Evolutionary conservation across 164 flowering plant genomes (phyloP), one percentile per base, ranked within the genome.

Genomic region (Nymphaea colorata): DNA sequence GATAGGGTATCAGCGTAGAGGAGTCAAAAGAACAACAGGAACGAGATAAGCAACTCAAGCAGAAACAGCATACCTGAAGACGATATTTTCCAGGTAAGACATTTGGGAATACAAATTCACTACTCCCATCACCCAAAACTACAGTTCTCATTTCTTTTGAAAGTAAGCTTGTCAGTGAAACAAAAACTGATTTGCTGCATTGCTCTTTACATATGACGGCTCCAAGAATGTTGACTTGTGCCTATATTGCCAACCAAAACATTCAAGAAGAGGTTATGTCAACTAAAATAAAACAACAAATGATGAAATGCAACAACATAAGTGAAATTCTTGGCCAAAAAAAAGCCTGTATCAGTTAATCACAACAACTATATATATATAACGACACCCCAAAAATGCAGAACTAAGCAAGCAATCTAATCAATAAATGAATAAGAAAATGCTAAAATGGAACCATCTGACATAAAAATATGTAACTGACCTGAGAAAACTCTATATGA

Each of bases 61-160:
- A 67, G 15, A 67, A 11, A 12, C 15, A 69, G 17, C 8, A 25
- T 83, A 95, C 99, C 99, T 88, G 91, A 69, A 92, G 79, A 76
- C 75, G 82, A 75, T 95, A 88, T 70, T 88, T 89, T 60, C 99
- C 98, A 68, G 99, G 99, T 47, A 86, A 79, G 65, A 95, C 88
- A 75, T 87, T 76, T 18, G 82, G 42, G 76, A 95, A 88, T 43
- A 76, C 65, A 73, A 95, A 95, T 61, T 84, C 78, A 75, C 66
- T 75, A 73, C 79, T 84, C 66, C 82, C 84, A 64, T 83, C 74
- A 70, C 82, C 76, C 86, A 91, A 80, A 76, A 70, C 67, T 68
- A 82, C 73, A 59, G 83, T 82, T 76, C 73, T 82, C 43, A 61
- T 84, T 74, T 79, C 90, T 62, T 74, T 80, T 68, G 72, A 73